Conservation (phyloP, 768 basidiomycete genomes). For the Chlorophyllum brunneum region DNA sequence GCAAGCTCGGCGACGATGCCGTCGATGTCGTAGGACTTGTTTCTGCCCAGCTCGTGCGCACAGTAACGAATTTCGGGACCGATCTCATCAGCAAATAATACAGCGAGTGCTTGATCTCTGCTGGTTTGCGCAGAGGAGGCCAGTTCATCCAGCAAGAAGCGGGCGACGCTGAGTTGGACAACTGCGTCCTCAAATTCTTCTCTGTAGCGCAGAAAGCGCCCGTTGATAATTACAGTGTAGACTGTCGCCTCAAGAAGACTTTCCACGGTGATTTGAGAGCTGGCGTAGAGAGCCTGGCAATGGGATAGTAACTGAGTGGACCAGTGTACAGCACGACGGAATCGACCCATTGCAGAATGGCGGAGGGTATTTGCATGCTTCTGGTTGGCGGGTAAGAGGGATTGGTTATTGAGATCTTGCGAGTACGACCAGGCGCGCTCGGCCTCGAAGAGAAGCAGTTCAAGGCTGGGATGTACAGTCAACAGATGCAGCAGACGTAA, state of each 20-base stretch:
- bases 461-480: constrained; percentile 46
- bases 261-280: constrained; percentile 49
- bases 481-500: constrained; percentile 12
- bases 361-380: constrained; percentile 54
- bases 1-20: constrained; percentile 66
- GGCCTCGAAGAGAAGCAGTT: constrained; percentile 83
- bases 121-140: constrained; percentile 62
- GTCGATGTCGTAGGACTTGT: constrained; percentile 79
- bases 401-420: constrained; percentile 63
- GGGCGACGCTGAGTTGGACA: constrained; percentile 74
- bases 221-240: constrained; percentile 79
- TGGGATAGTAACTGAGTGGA: constrained; percentile 72
- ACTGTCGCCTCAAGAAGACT: constrained; percentile 66
- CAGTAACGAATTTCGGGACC: constrained; percentile 90
- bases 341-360: constrained; percentile 73
- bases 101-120: constrained; percentile 83
- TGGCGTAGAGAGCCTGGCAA: constrained; percentile 58
- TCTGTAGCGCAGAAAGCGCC: constrained; percentile 76
- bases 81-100: constrained; percentile 80
- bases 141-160: constrained; percentile 66
- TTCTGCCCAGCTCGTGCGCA: constrained; percentile 81
- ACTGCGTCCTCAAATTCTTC: constrained; percentile 76
- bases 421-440: constrained; percentile 92
- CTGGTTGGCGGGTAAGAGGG: constrained; percentile 48
- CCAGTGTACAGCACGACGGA: constrained; percentile 78